Conservation (phyloP, 1,284 basidiomycete species). For the Entoloma clypeatum region DNA sequence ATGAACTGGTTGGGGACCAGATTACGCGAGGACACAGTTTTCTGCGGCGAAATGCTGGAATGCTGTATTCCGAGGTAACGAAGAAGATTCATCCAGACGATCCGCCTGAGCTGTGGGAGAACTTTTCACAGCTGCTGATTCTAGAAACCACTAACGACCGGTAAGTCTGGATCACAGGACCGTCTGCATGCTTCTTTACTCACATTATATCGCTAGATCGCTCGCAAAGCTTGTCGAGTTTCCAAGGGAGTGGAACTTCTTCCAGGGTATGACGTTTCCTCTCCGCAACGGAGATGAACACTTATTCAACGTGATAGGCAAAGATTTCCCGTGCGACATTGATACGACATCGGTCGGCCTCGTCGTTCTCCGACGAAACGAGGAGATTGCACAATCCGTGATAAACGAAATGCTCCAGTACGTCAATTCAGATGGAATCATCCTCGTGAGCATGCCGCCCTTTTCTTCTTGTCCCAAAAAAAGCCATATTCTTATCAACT, state of each 20-base stretch:
- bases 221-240: slow-evolving; percentile 42
- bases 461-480: too few relatives aligned
- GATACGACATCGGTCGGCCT: slow-evolving; percentile 51
- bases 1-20: slow-evolving; percentile 46
- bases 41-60: slow-evolving; percentile 38
- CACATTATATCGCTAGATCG: slow-evolving; percentile 23
- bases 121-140: slow-evolving; percentile 55
- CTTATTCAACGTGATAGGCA: slow-evolving; percentile 33
- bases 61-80: slow-evolving; percentile 44
- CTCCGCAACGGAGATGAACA: not conserved
- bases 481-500: not conserved
- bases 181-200: not conserved
- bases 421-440: slow-evolving; percentile 46
- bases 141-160: slow-evolving; percentile 49
- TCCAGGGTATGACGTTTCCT: slow-evolving; percentile 34
- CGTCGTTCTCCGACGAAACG: slow-evolving; percentile 35
- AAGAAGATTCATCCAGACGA: slow-evolving; percentile 26
- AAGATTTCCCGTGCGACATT: slow-evolving; percentile 44
- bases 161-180: slow-evolving; percentile 32
- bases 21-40: slow-evolving; percentile 38
- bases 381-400: slow-evolving; percentile 36
- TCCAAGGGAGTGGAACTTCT: slow-evolving; percentile 52
- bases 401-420: slow-evolving; percentile 54
- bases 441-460: slow-evolving; percentile 41
- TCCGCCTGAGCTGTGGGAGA: slow-evolving; percentile 42